Evolutionary conservation across 2,329 filamentous ascomycete genomes (phyloP).

Genomic region (Trichoderma atrobrunneum): DNA sequence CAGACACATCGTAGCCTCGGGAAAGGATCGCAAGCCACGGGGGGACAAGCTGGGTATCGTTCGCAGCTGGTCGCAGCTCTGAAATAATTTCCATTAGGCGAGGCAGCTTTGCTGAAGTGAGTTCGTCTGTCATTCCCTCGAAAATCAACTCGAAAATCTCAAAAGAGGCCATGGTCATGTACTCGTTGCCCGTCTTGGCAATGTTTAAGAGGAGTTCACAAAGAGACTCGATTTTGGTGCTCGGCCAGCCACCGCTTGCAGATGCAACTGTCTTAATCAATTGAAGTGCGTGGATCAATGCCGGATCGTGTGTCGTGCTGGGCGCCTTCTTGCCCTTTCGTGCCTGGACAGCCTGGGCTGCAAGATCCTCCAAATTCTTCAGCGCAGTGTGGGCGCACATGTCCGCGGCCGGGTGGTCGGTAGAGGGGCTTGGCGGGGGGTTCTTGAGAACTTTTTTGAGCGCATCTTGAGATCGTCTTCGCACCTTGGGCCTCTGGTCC

Average conservation of each 20-base stretch:
- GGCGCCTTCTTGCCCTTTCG: slow-evolving; percentile 63
- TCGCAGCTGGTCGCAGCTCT: slow-evolving; percentile 85
- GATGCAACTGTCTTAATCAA: slow-evolving; percentile 85
- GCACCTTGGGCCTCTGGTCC: slow-evolving; percentile 87
- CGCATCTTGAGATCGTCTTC: slow-evolving; percentile 89
- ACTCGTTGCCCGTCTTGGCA: slow-evolving; percentile 86
- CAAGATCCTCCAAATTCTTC: slow-evolving; percentile 73
- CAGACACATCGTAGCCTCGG: slow-evolving; percentile 88
- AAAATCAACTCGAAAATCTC: slow-evolving; percentile 98
- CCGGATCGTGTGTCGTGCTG: slow-evolving; percentile 68
- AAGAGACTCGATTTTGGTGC: slow-evolving; percentile 87
- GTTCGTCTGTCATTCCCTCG: slow-evolving; percentile 80
- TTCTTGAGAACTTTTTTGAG: slow-evolving; percentile 77
- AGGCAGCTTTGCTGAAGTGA: slow-evolving; percentile 85
- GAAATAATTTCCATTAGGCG: slow-evolving; percentile 87
- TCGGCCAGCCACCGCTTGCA: slow-evolving; percentile 91
- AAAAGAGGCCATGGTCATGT: slow-evolving; percentile 93
- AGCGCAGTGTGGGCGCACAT: slow-evolving; percentile 93
- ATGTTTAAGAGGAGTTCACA: slow-evolving; percentile 88
- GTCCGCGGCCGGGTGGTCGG: slow-evolving; percentile 92
- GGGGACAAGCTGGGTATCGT: slow-evolving; percentile 90
- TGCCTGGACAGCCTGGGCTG: slow-evolving; percentile 57
- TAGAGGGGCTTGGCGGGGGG: slow-evolving; percentile 83
- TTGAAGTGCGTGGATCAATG: slow-evolving; percentile 86
- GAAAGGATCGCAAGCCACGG: slow-evolving; percentile 97